Percentiles rank a stretch among this genome's conserved stretches.
phyloP scores from a whole-genome alignment of 1,139 yeast species.

The Wickerhamomyces sp. region DNA sequence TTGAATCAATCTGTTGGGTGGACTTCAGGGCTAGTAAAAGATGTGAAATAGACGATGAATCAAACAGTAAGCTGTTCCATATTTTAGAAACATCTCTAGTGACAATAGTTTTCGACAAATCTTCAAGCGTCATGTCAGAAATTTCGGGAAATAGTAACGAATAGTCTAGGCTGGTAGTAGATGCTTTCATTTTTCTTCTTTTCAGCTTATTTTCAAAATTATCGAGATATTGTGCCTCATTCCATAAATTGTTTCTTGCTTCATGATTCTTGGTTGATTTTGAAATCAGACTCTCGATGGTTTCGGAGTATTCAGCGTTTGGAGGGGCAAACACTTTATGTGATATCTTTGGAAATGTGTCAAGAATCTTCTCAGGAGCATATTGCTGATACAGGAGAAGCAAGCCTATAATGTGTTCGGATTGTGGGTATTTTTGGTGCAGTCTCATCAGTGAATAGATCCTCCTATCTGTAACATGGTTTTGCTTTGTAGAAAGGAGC shows the following conservation, averaged over 20 bases:
- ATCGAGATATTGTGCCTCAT: constrained; percentile 2
- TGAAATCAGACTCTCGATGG: not conserved
- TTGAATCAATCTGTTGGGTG: not conserved
- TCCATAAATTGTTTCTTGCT: too few species aligned
- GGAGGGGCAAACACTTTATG: constrained; percentile 27
- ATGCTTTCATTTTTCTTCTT: constrained; percentile 9
- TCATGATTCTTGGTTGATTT: too few species aligned
- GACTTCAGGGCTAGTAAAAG: constrained; percentile 7
- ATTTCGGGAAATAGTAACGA: constrained; percentile 3
- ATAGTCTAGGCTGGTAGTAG: constrained; percentile 7
- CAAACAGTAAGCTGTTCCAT: constrained; percentile 9
- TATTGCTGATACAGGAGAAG: constrained; percentile 26
- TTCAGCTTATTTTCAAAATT: constrained; percentile 13
- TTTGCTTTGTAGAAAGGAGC: constrained; percentile 30
- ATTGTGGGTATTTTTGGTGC: constrained; percentile 28
- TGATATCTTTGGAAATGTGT: constrained; percentile 22
- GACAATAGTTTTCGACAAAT: constrained; percentile 18
- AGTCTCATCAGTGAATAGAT: constrained; percentile 31
- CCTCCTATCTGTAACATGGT: constrained; percentile 33
- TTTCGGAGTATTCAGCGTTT: constrained; percentile 10
- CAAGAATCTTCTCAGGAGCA: constrained; percentile 24
- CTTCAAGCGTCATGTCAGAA: constrained; percentile 15
- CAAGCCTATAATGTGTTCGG: constrained; percentile 28
- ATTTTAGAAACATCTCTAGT: constrained; percentile 17
- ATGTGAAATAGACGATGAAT: constrained; percentile 5